phyloP scores from a whole-genome alignment of 805 yeast species.

The Starmerella geochares region DNA sequence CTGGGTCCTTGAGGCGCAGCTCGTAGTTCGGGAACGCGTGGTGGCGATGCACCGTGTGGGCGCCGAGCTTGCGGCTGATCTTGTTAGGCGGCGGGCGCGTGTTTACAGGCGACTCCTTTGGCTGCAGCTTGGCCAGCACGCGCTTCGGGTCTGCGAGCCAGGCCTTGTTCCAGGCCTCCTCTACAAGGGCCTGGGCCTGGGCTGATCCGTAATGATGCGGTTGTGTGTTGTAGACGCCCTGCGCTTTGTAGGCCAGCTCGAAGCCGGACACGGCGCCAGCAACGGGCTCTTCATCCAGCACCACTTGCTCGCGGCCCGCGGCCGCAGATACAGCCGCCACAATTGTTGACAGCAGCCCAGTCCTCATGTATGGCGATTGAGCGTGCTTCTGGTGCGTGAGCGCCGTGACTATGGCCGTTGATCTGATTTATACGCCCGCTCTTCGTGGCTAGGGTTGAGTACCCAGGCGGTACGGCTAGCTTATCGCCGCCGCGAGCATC shows the following conservation, averaged over 20 bases:
- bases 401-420: neutral
- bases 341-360: neutral
- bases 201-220: too few relatives aligned
- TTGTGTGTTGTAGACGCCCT: too few relatives aligned
- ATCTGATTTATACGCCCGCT: neutral
- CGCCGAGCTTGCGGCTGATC: constrained; percentile 13
- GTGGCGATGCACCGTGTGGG: constrained; percentile 14
- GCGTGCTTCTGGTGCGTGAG: too few relatives aligned
- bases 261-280: constrained; percentile 3
- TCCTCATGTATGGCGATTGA: neutral
- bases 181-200: constrained; percentile 4
- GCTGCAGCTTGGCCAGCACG: constrained; percentile 9
- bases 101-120: constrained; percentile 6
- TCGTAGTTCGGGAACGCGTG: constrained; percentile 36
- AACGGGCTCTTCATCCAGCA: neutral
- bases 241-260: constrained; percentile 11
- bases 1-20: constrained; percentile 55
- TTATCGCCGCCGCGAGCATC: too few relatives aligned
- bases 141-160: constrained; percentile 8
- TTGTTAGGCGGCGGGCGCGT: constrained; percentile 17
- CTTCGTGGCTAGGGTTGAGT: neutral
- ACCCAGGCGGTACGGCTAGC: neutral
- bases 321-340: neutral
- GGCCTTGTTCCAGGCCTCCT: constrained; percentile 11
- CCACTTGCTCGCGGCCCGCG: constrained; percentile 6